These are phyloP conservation scores for Actinomortierella wolfii DNA, from an alignment of 371 early-diverging fungal species.

Conservation along the genomic window DNA sequence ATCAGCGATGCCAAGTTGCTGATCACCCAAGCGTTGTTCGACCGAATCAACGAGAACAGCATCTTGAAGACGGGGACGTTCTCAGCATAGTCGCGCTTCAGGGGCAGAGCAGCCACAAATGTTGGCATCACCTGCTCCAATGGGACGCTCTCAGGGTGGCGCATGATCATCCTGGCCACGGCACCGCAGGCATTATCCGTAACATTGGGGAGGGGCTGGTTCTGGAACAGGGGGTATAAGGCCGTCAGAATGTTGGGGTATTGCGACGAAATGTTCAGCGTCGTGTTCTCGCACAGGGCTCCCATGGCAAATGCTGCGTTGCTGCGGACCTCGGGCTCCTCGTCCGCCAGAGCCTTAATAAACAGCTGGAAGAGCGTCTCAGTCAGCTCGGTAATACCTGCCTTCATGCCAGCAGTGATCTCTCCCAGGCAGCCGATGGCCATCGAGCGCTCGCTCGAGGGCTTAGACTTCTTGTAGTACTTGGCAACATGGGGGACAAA, in stretches of 20 bases:
- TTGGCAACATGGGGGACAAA: conserved; percentile 84
- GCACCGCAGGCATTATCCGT: conserved; percentile 92
- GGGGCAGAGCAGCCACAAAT: conserved; percentile 70
- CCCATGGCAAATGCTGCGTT: conserved; percentile 89
- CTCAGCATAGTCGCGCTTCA: conserved; percentile 82
- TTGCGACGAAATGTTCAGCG: conserved; percentile 71
- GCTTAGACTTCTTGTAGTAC: conserved; percentile 77
- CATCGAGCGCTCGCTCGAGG: conserved; percentile 85
- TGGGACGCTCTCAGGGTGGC: conserved; percentile 72
- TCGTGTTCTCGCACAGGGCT: conserved; percentile 69
- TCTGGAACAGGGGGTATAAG: conserved; percentile 75
- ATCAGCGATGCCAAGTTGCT: conserved; percentile 26
- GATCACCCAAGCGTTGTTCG: conserved; percentile 57
- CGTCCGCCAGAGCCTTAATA: conserved; percentile 72
- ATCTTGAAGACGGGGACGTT: conserved; percentile 80
- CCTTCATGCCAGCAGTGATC: conserved; percentile 74
- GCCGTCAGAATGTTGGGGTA: conserved; percentile 73
- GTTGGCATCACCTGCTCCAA: conserved; percentile 71
- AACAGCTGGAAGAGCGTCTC: conserved; percentile 69
- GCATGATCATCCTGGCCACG: conserved; percentile 79
- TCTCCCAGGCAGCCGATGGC: conserved; percentile 89
- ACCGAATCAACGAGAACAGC: conserved; percentile 66
- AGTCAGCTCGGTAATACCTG: conserved; percentile 77
- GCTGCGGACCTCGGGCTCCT: conserved; percentile 82
- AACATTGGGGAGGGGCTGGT: conserved; percentile 65